phyloP scores from a whole-genome alignment of 1,284 basidiomycete species.

The Inonotus hispidus region DNA sequence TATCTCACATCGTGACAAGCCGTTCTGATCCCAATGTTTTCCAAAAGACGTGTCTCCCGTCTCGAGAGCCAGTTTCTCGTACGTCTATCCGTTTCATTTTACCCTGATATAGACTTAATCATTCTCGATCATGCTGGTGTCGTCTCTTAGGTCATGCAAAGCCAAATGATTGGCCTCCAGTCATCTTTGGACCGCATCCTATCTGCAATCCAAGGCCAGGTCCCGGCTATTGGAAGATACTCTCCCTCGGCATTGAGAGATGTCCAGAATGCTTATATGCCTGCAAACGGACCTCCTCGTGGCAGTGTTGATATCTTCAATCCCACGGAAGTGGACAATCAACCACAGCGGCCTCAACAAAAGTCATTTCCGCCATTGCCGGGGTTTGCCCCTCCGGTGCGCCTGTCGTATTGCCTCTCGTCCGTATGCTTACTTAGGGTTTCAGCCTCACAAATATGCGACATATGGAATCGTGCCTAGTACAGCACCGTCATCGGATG shows the following conservation, averaged over 20 bases:
- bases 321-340: constrained; percentile 7
- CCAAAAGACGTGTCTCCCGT: constrained; percentile 64
- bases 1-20: constrained; percentile 22
- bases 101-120: constrained; percentile 3
- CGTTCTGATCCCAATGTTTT: constrained; percentile 13
- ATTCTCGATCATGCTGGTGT: neutral
- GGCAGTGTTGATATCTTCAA: constrained; percentile 24
- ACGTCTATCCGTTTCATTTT: constrained; percentile 23
- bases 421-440: constrained; percentile 15
- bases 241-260: constrained; percentile 26
- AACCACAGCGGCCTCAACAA: constrained; percentile 17
- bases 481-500: constrained; percentile 78
- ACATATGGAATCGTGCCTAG: constrained; percentile 84
- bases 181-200: constrained; percentile 78
- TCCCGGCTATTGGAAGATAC: constrained; percentile 27
- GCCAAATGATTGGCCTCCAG: constrained; percentile 88
- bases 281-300: constrained; percentile 23
- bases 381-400: constrained; percentile 83
- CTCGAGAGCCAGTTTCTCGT: constrained; percentile 82
- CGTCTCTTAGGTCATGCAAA: constrained; percentile 69
- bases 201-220: constrained; percentile 55
- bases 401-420: constrained; percentile 25
- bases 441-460: constrained; percentile 81
- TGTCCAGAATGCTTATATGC: constrained; percentile 29
- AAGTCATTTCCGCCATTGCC: constrained; percentile 74